Conservation (phyloP, 176 grass and related monocot species). For the Hyparrhenia diplandra region DNA sequence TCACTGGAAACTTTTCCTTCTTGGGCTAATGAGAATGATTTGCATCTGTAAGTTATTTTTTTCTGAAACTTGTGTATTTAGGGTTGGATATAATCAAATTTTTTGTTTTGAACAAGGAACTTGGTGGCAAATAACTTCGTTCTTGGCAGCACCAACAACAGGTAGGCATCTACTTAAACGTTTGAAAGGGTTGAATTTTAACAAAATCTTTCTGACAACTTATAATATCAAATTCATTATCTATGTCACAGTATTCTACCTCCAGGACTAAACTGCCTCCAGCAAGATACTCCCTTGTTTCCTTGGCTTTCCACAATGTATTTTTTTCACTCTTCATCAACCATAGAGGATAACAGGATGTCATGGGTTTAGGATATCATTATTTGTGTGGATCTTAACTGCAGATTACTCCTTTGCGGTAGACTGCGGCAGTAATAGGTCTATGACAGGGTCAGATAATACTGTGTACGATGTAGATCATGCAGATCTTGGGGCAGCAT, state of each 20-base stretch:
- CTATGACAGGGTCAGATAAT: conserved; percentile 42
- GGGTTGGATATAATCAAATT: not conserved
- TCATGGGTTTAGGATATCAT: not conserved
- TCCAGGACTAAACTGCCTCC: conserved; percentile 68
- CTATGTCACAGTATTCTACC: conserved; percentile 30
- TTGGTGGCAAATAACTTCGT: conserved; percentile 70
- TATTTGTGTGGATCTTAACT: not conserved
- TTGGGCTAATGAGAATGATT: conserved; percentile 49
- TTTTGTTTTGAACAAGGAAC: conserved; percentile 44
- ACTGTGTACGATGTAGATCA: conserved; percentile 54
- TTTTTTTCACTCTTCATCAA: conserved; percentile 16
- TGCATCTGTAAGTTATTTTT: conserved; percentile 59
- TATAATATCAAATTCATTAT: not conserved
- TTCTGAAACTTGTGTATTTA: not conserved
- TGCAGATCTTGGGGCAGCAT: conserved; percentile 43
- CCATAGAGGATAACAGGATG: not conserved
- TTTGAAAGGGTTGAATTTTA: not conserved
- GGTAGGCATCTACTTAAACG: conserved; percentile 24
- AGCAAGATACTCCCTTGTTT: conserved; percentile 64
- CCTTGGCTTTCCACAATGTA: conserved; percentile 60
- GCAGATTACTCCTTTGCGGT: conserved; percentile 75
- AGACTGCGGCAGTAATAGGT: conserved; percentile 45
- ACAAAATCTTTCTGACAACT: not conserved
- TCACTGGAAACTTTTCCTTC: conserved; percentile 68
- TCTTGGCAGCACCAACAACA: conserved; percentile 31